Evolutionary conservation across 2,329 filamentous ascomycete species (phyloP).

Genomic region (Pezicula neosporulosa): DNA sequence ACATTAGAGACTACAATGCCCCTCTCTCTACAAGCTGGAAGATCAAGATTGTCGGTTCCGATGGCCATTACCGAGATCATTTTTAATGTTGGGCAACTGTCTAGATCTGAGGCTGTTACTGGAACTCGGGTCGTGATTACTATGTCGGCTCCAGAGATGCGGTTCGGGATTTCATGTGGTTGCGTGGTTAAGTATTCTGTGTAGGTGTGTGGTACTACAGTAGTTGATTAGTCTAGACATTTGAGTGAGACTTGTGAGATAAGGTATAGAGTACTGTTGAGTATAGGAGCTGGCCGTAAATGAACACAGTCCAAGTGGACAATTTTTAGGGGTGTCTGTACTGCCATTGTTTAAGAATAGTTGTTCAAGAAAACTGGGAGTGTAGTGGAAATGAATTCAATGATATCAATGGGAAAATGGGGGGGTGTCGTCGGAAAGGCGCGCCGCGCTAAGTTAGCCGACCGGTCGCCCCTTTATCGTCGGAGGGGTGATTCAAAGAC

Average conservation of each 20-base stretch:
- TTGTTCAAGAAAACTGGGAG: neutral
- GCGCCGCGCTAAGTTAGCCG: neutral
- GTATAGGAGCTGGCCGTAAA: conserved; percentile 7
- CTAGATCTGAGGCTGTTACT: conserved; percentile 25
- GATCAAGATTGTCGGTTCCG: conserved; percentile 34
- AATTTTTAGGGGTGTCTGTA: conserved; percentile 7
- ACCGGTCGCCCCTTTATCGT: neutral
- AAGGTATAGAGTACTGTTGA: conserved; percentile 4
- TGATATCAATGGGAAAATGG: neutral
- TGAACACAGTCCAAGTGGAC: conserved; percentile 20
- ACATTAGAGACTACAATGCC: conserved; percentile 34
- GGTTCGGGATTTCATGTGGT: conserved; percentile 19
- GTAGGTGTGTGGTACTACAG: conserved; percentile 16
- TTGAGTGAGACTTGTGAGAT: too few species aligned
- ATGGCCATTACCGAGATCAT: conserved; percentile 33
- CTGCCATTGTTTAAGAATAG: neutral
- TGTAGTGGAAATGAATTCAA: neutral
- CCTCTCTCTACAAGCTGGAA: conserved; percentile 28
- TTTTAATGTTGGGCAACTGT: conserved; percentile 26
- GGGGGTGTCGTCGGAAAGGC: neutral
- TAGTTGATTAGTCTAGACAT: neutral
- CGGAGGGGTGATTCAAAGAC: neutral
- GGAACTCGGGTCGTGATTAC: conserved; percentile 31
- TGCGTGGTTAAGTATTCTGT: conserved; percentile 10
- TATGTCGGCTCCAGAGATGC: conserved; percentile 34